Evolutionary conservation across 73 alveolate species (phyloP), one percentile per base, ranked within the genome.

Genomic region (Symbiodinium natans): DNA sequence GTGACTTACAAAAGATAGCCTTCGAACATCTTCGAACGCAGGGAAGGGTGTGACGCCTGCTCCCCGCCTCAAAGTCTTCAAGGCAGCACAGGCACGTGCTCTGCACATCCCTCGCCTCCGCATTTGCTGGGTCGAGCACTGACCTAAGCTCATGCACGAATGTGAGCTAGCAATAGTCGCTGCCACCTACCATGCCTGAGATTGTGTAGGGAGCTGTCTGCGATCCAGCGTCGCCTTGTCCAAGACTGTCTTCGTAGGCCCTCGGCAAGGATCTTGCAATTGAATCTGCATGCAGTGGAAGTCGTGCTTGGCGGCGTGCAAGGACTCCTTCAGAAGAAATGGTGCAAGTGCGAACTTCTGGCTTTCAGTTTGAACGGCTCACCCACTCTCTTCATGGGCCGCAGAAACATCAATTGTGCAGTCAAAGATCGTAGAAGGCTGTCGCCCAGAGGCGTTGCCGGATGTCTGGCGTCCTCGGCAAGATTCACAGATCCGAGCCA

Each of bases 31-130:
- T n/a, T n/a, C n/a, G n/a, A n/a, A n/a, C n/a, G n/a, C n/a, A n/a
- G n/a, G n/a, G n/a, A n/a, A n/a, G n/a, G n/a, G n/a, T n/a, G n/a
- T n/a, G n/a, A n/a, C n/a, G n/a, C n/a, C n/a, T n/a, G 71, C 71
- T 52, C 29, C 31, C 23, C 19, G 84, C 84, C 84, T 74, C 84
- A 40, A 90, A 90, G 25, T 90, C 97, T 41, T 90, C 97, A 31
- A 90, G 77, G 97, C 97, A 90, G 42, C 97, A 90, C 25, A 90
- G 77, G 89, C 97, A 90, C 27, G 97, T 90, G 80, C 52, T 73
- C 75, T 90, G 97, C 13, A 59, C 56, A 3, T 29, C 33, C 59
- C 13, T 6, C 19, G 36, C 80, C 11, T 31, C 25, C 13, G 89
- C 77, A 8, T 41, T 23, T 29, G 89, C 89, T 15, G 89, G 48